Base-by-base conservation (phyloP, 1,139 yeast species). In the Pichia sp. region DNA sequence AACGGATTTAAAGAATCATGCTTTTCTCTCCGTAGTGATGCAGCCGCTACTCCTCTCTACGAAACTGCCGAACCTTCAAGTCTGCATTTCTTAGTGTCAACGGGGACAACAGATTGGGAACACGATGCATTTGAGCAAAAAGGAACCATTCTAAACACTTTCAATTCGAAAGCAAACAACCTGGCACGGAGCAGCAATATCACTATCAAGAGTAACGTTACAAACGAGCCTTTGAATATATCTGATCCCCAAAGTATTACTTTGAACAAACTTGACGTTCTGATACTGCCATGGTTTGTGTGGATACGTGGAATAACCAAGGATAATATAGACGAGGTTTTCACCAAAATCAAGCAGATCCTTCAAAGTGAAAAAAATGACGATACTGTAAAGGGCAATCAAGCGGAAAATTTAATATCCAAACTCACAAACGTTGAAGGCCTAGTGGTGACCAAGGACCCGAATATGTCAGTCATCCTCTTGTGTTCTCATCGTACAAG, bases 401-500 rank as follows among this genome's bases (percentile, higher is more conserved):
- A 54, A 41, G 60, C 55, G 5, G 51, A 38, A 23, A 47, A 32
- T 6, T 46, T 59, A n/a, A 50, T 61, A 31, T 56, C 51, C 8
- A 47, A 53, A 3, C 51, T 64, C 1, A 55, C 56, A 6, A 8
- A n/a, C 7, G 41, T 54, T 31, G 52, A 38, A 5, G 71, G 63
- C 26, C 65, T 70, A 41, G 56, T 56, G 7, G 63, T 79, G 5
- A 71, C 69, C 2, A 68, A 68, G 50, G 80, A 79, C 56, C 58
- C 61, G 2, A 79, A 79, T 59, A 71, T 73, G 52, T 78, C 93
- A 1, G 84, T 80, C 64, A 74, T 93, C 5, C 78, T 93, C 54
- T 70, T 93, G 49, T 93, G 99, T 65, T 90, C 97, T 0, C 99
- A 93, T 70, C 75, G 78, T 51, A 89, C 95, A 5, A 82, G 98